Base-by-base conservation (phyloP, 169 alveolate species). In the Eimeria zaria region DNA sequence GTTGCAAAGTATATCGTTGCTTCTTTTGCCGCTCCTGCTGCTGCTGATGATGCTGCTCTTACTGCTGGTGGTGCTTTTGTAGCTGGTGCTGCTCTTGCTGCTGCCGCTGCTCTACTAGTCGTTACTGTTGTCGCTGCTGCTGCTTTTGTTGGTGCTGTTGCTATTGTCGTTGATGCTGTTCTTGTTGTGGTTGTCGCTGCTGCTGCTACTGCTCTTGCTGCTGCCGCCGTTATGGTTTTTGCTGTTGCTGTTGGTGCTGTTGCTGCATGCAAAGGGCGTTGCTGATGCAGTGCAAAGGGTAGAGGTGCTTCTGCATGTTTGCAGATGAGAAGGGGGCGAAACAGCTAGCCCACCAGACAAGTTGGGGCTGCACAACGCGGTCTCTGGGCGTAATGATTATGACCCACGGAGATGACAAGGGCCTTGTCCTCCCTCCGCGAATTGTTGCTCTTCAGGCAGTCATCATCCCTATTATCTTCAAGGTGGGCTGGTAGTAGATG, bases 351-450 rank as follows among this genome's bases (percentile, higher is more conserved):
- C 99, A 99, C 98, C 99, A 99, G 97, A 99, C 99, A 62, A 99
- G 99, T 87, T 99, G 99, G 99, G 99, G 99, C 44, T 98, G 99
- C 91, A 99, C 99, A 27, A 99, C 99, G 53, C 98, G 99, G 95
- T 98, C 97, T 3, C 39, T 97, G 58, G 98, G 99, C 95, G 98
- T 98, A 36, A 98, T 99, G 99, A 97, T 99, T 78, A 99, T 99
- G 99, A 97, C 98, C 18, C 99, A 99, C 97, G 99, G 99, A 18
- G 99, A 99, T 97, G 99, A 99, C 98, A 98, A 98, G 97, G 99
- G 99, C 27, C 98, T 99, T 24, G 99, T 99, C 73, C 97, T 99
- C 48, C 99, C 99, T 60, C 99, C 99, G n/a, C 98, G 98, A 89
- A 99, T 99, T 55, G 99, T 99, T 39, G 98, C 99, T 88, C 95